phyloP scores from a whole-genome alignment of 768 basidiomycete species.

The Russula olivacea region DNA sequence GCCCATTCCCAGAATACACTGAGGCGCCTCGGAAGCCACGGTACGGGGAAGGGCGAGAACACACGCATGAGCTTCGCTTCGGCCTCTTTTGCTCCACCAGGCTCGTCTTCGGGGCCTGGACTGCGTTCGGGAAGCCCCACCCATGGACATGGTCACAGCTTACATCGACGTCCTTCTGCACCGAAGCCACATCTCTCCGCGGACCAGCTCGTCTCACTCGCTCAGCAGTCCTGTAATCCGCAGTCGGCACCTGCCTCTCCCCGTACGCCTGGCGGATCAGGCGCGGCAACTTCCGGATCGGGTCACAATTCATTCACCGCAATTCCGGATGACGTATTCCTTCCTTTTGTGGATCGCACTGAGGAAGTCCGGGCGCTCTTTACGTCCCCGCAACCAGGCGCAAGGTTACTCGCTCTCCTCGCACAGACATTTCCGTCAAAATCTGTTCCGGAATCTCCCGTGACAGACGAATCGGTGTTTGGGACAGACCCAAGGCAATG shows the following conservation, averaged over 20 bases:
- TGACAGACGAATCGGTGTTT: constrained; percentile 31
- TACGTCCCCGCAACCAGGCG: constrained; percentile 50
- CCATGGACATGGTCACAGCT: constrained; percentile 28
- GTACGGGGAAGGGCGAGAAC: constrained; percentile 28
- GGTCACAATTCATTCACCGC: constrained; percentile 61
- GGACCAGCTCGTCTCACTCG: constrained; percentile 71
- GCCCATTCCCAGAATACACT: constrained; percentile 28
- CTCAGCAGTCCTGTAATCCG: constrained; percentile 51
- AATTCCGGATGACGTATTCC: constrained; percentile 67
- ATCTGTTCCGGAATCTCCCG: constrained; percentile 27
- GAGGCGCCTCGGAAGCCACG: constrained; percentile 31
- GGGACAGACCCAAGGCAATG: constrained; percentile 57
- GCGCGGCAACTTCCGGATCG: constrained; percentile 21
- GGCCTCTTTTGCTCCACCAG: constrained; percentile 47
- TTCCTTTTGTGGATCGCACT: constrained; percentile 84
- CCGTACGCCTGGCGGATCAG: constrained; percentile 24
- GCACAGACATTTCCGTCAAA: constrained; percentile 53
- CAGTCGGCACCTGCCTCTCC: constrained; percentile 30
- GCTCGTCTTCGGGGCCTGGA: constrained; percentile 26
- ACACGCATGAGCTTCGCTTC: constrained; percentile 57
- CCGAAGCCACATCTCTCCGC: constrained; percentile 43
- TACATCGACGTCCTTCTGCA: constrained; percentile 44
- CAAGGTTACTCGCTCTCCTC: constrained; percentile 65
- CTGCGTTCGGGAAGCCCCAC: constrained; percentile 27
- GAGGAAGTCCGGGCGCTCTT: constrained; percentile 68